Evolutionary conservation across 106 monocot genomes (phyloP).

Genomic region (Hemerocallis citrina): DNA sequence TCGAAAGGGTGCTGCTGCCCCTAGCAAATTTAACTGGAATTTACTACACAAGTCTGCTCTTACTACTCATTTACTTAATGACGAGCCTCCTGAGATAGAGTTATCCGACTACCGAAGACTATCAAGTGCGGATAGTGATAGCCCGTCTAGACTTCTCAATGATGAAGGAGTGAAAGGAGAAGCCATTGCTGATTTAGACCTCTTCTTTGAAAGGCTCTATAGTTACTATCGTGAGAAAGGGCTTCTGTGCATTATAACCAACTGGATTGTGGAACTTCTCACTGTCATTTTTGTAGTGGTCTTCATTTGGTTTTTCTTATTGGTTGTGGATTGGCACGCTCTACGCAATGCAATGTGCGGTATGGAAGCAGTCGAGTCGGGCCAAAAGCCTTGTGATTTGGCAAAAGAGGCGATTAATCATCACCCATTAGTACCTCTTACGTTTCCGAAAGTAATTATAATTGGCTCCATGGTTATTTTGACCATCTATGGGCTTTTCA

Average conservation of each 20-base stretch:
- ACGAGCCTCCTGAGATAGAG: conserved; percentile 62
- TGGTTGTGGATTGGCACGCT: conserved; percentile 85
- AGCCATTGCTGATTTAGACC: conserved; percentile 83
- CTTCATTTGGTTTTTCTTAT: conserved; percentile 81
- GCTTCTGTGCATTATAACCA: conserved; percentile 71
- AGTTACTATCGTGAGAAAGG: conserved; percentile 88
- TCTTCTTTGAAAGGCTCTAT: conserved; percentile 85
- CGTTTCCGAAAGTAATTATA: conserved; percentile 66
- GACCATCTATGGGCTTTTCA: conserved; percentile 69
- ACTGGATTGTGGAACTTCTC: conserved; percentile 87
- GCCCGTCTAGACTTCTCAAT: conserved; percentile 76
- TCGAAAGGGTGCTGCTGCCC: conserved; percentile 31
- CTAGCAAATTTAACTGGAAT: conserved; percentile 49
- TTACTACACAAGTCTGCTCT: conserved; percentile 45
- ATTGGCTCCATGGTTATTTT: conserved; percentile 78
- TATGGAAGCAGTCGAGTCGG: conserved; percentile 86
- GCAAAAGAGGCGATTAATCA: conserved; percentile 68
- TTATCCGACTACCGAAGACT: conserved; percentile 75
- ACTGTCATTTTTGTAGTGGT: conserved; percentile 56
- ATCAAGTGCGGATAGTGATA: conserved; percentile 52
- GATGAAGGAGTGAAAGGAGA: conserved; percentile 58
- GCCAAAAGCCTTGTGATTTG: conserved; percentile 81
- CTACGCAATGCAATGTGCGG: conserved; percentile 84
- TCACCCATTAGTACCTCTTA: conserved; percentile 87
- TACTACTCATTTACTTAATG: conserved; percentile 42